phyloP scores from a whole-genome alignment of 805 yeast genomes.

The Yarrowia osloensis region DNA sequence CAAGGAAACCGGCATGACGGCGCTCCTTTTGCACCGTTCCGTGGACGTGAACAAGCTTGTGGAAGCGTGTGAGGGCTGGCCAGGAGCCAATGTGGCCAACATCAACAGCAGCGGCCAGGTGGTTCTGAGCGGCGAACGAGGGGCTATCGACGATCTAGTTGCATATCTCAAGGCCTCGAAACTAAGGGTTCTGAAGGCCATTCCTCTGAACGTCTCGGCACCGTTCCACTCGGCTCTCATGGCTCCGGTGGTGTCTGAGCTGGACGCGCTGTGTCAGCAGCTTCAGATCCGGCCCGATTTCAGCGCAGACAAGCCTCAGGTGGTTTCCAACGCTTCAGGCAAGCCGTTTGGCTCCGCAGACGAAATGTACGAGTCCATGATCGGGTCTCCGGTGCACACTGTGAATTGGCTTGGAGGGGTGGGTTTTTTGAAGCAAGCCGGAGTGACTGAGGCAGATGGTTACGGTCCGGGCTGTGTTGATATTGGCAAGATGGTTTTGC shows the following conservation, averaged over 20 bases:
- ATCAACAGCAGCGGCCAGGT: slow-evolving; percentile 11
- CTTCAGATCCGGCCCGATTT: background rate
- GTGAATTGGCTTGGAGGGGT: slow-evolving; percentile 17
- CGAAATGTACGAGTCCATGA: slow-evolving; percentile 17
- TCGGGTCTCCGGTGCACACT: slow-evolving; percentile 1
- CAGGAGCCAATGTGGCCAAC: slow-evolving; percentile 11
- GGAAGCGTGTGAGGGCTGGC: background rate
- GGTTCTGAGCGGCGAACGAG: slow-evolving; percentile 2
- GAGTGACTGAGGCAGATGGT: background rate
- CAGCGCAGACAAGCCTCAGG: background rate
- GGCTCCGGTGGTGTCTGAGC: slow-evolving; percentile 6
- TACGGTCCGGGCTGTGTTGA: slow-evolving; percentile 5
- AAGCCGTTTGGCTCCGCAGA: background rate
- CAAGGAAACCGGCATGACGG: slow-evolving; percentile 11
- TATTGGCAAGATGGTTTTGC: slow-evolving; percentile 8
- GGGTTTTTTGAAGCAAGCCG: background rate
- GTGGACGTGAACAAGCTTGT: background rate
- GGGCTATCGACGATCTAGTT: background rate
- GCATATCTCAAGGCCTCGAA: background rate
- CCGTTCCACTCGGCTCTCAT: slow-evolving; percentile 13
- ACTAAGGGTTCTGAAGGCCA: background rate
- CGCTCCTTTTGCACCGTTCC: background rate
- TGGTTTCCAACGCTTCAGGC: slow-evolving; percentile 17
- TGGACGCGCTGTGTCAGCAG: background rate
- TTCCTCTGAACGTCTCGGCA: slow-evolving; percentile 23